Evolutionary conservation across 768 basidiomycete species (phyloP).

Genomic region (Panaeolus cyanescens): DNA sequence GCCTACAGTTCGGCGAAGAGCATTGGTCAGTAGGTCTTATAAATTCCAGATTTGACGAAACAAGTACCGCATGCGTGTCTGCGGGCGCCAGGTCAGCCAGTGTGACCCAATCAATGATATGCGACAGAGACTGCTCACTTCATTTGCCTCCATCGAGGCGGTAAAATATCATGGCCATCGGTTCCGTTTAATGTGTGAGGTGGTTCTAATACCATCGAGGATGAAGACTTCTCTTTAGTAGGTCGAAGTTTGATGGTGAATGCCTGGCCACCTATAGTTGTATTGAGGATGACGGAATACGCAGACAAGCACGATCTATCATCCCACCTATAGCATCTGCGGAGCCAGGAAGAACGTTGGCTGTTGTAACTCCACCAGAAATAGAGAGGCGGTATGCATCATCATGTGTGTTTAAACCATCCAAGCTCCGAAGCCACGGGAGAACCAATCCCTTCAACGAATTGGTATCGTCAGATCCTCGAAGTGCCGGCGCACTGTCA

Average conservation of each 20-base stretch:
- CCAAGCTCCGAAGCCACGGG: conserved; percentile 68
- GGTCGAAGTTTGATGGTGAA: conserved; percentile 81
- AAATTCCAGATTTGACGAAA: too few relatives aligned
- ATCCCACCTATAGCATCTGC: conserved; percentile 59
- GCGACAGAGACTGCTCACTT: conserved; percentile 45
- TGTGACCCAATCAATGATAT: not conserved
- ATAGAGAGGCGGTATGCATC: conserved; percentile 63
- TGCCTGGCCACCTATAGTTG: conserved; percentile 79
- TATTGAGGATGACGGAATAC: conserved; percentile 1
- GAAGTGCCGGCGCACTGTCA: conserved; percentile 26
- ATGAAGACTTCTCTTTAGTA: conserved; percentile 69
- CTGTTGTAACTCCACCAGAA: conserved; percentile 80
- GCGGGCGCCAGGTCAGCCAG: not conserved
- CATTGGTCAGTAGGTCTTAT: not conserved
- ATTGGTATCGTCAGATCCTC: conserved; percentile 52
- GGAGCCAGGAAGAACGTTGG: conserved; percentile 73
- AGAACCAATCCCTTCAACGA: conserved; percentile 44
- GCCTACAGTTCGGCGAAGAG: conserved; percentile 27
- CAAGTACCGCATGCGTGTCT: conserved; percentile 52
- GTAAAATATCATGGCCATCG: conserved; percentile 34
- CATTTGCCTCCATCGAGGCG: conserved; percentile 70
- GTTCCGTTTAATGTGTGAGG: conserved; percentile 54
- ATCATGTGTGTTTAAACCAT: conserved; percentile 79
- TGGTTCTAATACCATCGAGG: conserved; percentile 79
- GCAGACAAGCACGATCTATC: not conserved